Percentiles rank a stretch among this genome's conserved stretches.
These are phyloP conservation scores for Amyloporia xantha DNA, from an alignment of 768 basidiomycete species.

Conservation along the genomic window DNA sequence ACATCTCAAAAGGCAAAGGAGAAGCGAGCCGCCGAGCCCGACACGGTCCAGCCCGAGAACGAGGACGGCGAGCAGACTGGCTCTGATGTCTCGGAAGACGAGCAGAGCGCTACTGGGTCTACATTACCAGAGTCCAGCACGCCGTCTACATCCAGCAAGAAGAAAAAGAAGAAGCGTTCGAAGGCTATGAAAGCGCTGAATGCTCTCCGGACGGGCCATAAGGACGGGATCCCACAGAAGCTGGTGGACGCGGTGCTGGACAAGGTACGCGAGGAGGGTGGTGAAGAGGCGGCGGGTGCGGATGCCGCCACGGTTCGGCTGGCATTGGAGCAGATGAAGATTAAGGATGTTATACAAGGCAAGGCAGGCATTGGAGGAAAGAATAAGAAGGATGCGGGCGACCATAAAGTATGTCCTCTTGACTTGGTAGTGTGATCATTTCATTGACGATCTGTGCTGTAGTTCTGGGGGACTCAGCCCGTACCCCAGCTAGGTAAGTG, in stretches of 20 bases:
- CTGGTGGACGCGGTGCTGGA: conserved; percentile 63
- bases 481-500: conserved; percentile 79
- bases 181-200: conserved; percentile 52
- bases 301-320: conserved; percentile 62
- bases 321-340: conserved; percentile 69
- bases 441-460: too few species aligned
- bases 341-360: conserved; percentile 81
- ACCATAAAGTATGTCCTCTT: conserved; percentile 69
- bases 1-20: conserved; percentile 34
- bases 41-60: conserved; percentile 17
- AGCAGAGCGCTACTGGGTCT: conserved; percentile 18
- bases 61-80: conserved; percentile 8
- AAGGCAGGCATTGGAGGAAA: conserved; percentile 71
- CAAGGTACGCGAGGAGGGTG: conserved; percentile 52
- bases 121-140: conserved; percentile 19
- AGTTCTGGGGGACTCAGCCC: conserved; percentile 99
- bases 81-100: conserved; percentile 24
- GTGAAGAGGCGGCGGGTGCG: conserved; percentile 37
- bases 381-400: conserved; percentile 75
- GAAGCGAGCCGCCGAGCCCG: conserved; percentile 36
- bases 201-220: conserved; percentile 40
- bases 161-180: conserved; percentile 88
- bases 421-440: too few species aligned
- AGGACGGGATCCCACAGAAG: conserved; percentile 43
- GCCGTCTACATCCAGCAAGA: conserved; percentile 46